phyloP scores from a whole-genome alignment of 2,329 filamentous ascomycete genomes.

The Penicillium fuscoglaucum region DNA sequence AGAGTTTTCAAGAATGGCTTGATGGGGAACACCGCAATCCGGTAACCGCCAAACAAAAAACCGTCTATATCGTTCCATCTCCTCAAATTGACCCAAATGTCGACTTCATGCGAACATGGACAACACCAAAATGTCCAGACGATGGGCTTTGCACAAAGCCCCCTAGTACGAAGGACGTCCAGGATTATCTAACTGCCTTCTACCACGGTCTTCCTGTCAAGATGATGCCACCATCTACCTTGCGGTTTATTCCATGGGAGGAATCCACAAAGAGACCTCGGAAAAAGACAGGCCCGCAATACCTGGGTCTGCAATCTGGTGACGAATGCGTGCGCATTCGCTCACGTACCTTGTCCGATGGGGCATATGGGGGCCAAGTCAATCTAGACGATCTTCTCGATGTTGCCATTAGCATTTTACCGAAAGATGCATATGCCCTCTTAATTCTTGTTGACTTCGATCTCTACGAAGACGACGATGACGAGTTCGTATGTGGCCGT shows the following conservation, averaged over 20 bases:
- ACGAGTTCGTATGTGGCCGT: slow-evolving; percentile 66
- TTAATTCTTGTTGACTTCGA: slow-evolving; percentile 62
- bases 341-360: slow-evolving; percentile 51
- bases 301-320: slow-evolving; percentile 51
- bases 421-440: slow-evolving; percentile 59
- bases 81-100: slow-evolving; percentile 45
- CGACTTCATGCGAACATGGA: slow-evolving; percentile 48
- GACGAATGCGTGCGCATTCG: slow-evolving; percentile 52
- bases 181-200: slow-evolving; percentile 50
- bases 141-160: background rate
- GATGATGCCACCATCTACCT: slow-evolving; percentile 34
- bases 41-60: slow-evolving; percentile 48
- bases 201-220: slow-evolving; percentile 59
- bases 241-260: slow-evolving; percentile 55
- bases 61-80: slow-evolving; percentile 55
- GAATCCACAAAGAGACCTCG: slow-evolving; percentile 9
- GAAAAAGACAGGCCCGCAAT: slow-evolving; percentile 20
- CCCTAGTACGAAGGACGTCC: slow-evolving; percentile 34
- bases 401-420: slow-evolving; percentile 54
- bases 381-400: slow-evolving; percentile 64
- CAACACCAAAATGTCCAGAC: slow-evolving; percentile 24
- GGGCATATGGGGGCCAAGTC: slow-evolving; percentile 47
- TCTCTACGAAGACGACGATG: slow-evolving; percentile 64
- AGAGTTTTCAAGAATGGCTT: slow-evolving; percentile 56
- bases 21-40: slow-evolving; percentile 50